These are phyloP conservation scores for Dendrobium officinale DNA, from an alignment of 106 monocot genomes.

Conservation along the genomic window DNA sequence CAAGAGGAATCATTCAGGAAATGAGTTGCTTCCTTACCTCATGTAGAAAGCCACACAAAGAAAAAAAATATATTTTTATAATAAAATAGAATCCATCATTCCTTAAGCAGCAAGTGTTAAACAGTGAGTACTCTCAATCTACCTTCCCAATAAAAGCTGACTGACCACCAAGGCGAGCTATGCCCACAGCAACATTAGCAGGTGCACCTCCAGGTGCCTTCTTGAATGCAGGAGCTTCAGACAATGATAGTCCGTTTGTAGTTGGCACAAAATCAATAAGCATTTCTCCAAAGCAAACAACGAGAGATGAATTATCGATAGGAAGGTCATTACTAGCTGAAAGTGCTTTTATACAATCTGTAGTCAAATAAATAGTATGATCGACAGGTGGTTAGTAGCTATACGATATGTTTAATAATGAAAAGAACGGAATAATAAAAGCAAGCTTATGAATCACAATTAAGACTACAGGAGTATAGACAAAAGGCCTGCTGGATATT, in stretches of 20 bases:
- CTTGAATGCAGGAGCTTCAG: constrained; percentile 87
- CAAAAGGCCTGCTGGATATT: background rate
- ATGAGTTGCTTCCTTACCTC: background rate
- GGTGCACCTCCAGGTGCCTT: constrained; percentile 95
- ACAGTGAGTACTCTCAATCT: background rate
- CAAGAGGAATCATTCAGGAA: background rate
- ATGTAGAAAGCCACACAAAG: background rate
- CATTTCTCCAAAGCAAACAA: constrained; percentile 90
- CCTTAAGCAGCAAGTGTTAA: background rate
- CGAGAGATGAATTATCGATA: constrained; percentile 20
- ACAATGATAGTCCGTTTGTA: constrained; percentile 61
- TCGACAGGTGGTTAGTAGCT: background rate
- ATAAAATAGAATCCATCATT: background rate
- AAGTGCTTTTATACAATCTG: constrained; percentile 24
- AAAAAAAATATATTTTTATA: background rate
- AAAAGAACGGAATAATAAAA: background rate
- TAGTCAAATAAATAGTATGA: background rate
- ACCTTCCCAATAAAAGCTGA: constrained; percentile 96
- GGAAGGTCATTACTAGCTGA: constrained; percentile 18
- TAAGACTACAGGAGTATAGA: background rate
- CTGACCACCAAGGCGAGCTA: constrained; percentile 89
- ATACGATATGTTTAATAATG: background rate
- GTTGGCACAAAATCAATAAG: constrained; percentile 90
- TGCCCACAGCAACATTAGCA: constrained; percentile 94
- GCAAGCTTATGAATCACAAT: background rate